Evolutionary conservation across 768 basidiomycete species (phyloP).

Genomic region (Xerocomellus chrysenteron): DNA sequence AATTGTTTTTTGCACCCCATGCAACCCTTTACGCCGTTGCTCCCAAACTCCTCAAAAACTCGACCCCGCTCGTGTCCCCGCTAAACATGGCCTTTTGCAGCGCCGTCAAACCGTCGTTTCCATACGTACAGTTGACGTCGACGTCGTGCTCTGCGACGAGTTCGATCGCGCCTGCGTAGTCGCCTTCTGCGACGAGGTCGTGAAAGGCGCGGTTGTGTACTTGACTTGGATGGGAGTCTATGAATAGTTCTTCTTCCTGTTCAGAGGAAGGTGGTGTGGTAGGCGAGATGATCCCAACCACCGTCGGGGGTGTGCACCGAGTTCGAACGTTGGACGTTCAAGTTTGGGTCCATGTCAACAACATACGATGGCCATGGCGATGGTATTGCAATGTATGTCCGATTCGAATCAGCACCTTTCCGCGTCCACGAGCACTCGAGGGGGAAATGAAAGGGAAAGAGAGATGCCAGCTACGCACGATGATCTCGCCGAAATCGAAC

Average conservation of each 20-base stretch:
- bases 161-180: conserved; percentile 16
- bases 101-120: conserved; percentile 18
- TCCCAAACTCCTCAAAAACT: conserved; percentile 21
- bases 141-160: conserved; percentile 20
- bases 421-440: not conserved
- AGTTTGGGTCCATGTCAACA: not conserved
- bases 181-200: conserved; percentile 23
- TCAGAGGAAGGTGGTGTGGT: too few species aligned
- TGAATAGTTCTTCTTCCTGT: conserved; percentile 25
- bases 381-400: not conserved
- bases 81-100: conserved; percentile 23
- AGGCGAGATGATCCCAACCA: too few species aligned
- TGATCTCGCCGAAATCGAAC: conserved; percentile 28
- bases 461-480: conserved; percentile 17
- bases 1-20: not conserved
- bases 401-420: not conserved
- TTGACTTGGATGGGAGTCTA: conserved; percentile 19
- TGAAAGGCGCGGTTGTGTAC: conserved; percentile 24
- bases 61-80: conserved; percentile 18
- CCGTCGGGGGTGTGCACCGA: not conserved
- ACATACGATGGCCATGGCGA: not conserved
- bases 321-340: not conserved
- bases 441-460: not conserved
- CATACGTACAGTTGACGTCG: conserved; percentile 23
- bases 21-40: conserved; percentile 9